Conservation (phyloP, 2,329 filamentous ascomycete genomes). For the Fonsecaea multimorphosa region DNA sequence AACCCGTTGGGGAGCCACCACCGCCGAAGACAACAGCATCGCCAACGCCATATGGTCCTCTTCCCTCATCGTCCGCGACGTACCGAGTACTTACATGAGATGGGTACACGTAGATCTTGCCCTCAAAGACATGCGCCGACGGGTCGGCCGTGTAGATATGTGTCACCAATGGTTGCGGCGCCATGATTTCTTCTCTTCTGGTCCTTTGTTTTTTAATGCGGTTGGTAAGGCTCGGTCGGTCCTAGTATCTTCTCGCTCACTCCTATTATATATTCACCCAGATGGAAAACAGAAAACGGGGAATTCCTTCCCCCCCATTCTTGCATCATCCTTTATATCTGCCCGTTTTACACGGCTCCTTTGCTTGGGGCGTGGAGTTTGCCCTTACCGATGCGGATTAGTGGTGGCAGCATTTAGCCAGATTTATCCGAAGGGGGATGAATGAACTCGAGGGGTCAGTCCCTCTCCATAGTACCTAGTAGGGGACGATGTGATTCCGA, state of each 20-base stretch:
- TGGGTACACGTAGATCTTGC: slow-evolving; percentile 77
- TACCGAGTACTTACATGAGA: slow-evolving; percentile 57
- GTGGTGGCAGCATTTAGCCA: slow-evolving; percentile 30
- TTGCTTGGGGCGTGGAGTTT: background rate
- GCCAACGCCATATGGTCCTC: no score
- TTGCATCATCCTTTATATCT: background rate
- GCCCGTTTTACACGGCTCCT: slow-evolving; percentile 19
- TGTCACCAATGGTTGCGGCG: slow-evolving; percentile 66
- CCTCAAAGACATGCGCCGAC: slow-evolving; percentile 79
- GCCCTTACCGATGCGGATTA: background rate
- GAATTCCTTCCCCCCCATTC: background rate
- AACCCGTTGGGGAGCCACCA: no score
- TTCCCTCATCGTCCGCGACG: background rate
- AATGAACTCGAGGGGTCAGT: slow-evolving; percentile 8
- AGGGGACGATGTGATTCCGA: background rate
- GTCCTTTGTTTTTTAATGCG: no score
- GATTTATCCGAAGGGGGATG: slow-evolving; percentile 27
- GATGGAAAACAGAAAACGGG: background rate
- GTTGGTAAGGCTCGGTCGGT: background rate
- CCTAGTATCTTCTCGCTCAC: background rate
- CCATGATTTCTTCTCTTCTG: slow-evolving; percentile 6
- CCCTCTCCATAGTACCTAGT: no score
- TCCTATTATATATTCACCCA: background rate
- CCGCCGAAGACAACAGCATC: no score
- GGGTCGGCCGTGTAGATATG: slow-evolving; percentile 80